phyloP scores from a whole-genome alignment of 192 early-diverging fungal species.

The Phycomyces nitens region DNA sequence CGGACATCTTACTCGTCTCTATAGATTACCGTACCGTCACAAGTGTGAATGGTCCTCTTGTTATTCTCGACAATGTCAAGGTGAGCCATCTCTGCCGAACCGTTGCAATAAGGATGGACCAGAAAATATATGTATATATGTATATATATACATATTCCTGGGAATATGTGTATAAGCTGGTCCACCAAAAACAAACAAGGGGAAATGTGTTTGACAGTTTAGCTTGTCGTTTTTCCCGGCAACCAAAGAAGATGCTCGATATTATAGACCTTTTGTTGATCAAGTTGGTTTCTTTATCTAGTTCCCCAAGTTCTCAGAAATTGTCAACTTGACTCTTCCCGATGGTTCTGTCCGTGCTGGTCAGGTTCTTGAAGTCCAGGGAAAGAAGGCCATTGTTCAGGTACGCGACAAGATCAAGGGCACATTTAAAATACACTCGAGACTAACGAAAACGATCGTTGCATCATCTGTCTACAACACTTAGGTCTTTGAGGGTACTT shows the following conservation, averaged over 20 bases:
- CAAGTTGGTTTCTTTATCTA: slow-evolving; percentile 22
- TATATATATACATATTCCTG: too few species aligned
- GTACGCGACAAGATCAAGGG: slow-evolving; percentile 33
- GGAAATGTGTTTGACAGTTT: too few species aligned
- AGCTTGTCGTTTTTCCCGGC: too few species aligned
- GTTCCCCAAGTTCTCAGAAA: slow-evolving; percentile 97
- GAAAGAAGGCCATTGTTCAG: slow-evolving; percentile 94
- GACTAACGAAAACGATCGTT: slow-evolving; percentile 1
- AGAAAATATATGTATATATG: too few species aligned
- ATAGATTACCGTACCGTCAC: slow-evolving; percentile 96
- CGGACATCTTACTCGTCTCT: not conserved
- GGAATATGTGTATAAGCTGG: too few species aligned
- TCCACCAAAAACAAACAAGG: too few species aligned
- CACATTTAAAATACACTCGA: not conserved
- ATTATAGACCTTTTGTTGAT: not conserved
- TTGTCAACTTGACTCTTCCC: slow-evolving; percentile 94
- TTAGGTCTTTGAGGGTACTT: slow-evolving; percentile 94
- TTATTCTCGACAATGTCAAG: slow-evolving; percentile 98
- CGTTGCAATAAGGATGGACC: not conserved
- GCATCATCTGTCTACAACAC: not conserved
- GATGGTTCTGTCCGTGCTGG: slow-evolving; percentile 94
- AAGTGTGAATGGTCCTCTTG: slow-evolving; percentile 97
- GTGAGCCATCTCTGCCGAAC: slow-evolving; percentile 35
- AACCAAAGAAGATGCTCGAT: too few species aligned
- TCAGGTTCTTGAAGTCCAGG: slow-evolving; percentile 96